Conservation (phyloP, 1,284 basidiomycete genomes). For the Xerocomus amazonicus region DNA sequence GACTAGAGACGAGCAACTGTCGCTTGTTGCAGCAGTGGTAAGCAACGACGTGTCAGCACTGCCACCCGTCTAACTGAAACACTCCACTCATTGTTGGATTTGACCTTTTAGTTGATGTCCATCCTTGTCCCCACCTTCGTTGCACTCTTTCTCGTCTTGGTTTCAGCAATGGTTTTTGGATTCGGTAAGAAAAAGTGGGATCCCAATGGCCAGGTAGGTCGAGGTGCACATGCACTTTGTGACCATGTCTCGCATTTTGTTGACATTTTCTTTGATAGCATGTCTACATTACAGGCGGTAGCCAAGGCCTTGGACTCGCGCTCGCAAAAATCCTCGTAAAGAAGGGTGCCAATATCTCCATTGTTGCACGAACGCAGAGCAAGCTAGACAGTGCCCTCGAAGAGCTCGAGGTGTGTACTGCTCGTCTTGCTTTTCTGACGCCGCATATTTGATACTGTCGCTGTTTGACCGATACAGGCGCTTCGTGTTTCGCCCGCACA, state of each 20-base stretch:
- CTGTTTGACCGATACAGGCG: conserved; percentile 17
- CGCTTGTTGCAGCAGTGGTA: too few relatives aligned
- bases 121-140: conserved; percentile 8
- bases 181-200: conserved; percentile 31
- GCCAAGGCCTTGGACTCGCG: conserved; percentile 61
- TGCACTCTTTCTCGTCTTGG: conserved; percentile 11
- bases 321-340: conserved; percentile 58
- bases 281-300: conserved; percentile 33
- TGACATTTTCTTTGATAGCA: conserved; percentile 16
- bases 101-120: neutral
- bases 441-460: neutral
- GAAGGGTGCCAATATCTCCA: conserved; percentile 66
- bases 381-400: conserved; percentile 52
- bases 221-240: too few relatives aligned
- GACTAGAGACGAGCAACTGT: too few relatives aligned
- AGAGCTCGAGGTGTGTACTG: conserved; percentile 49
- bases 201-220: conserved; percentile 28
- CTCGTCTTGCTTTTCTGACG: too few relatives aligned
- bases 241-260: neutral
- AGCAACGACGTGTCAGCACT: neutral
- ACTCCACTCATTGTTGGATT: too few relatives aligned
- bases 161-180: conserved; percentile 23
- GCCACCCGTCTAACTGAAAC: neutral
- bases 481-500: conserved; percentile 43
- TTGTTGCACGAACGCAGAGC: conserved; percentile 61